Base-by-base conservation (phyloP, 2,329 filamentous ascomycete species). In the Colletotrichum tamarilloi region DNA sequence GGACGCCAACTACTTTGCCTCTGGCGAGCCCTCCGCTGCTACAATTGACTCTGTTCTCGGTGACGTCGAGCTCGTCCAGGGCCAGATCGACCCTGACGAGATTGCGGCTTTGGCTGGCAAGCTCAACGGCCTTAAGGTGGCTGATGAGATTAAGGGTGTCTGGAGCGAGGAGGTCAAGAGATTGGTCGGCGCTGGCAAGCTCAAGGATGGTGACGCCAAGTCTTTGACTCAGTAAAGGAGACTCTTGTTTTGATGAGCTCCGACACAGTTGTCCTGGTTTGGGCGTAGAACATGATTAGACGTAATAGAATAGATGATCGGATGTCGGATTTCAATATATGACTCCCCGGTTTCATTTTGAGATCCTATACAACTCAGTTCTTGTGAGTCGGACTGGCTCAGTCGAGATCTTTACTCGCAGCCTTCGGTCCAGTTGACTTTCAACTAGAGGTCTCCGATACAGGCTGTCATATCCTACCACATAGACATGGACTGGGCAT, bases 1-100 rank as follows among this genome's bases (percentile, higher is more conserved):
- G 90, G 97, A 99, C 77, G 95, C 94, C 80, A 98, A 98, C 89
- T 99, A 99, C 91, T 98, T 99, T 83, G 89, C 88, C 70, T 87
- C 87, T 24, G 93, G 92, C 67, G 93, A 95, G 73, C 86, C 92
- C 30, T 89, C 93, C n/a, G 88, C 94, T 16, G 86, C 90, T 12
- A 91, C 94, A 81, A 94, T 99, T 77, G 95, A 98, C 80, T 86
- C 88, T 38, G 94, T 97, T 1, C 89, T 98, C 49, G 90, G 89
- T 78, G 96, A 98, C 77, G 94, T 97, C 62, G 97, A 99, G 80
- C 86, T 93, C 26, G 85, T 99, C 74, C 95, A 98, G 85, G 88
- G 88, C 84, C 97, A 96, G 90, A 92, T 98, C 77, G 95, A 98
- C 77, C 87, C 93, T 68, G 96, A 98, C 78, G 95, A 98, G 89